Conservation (phyloP, 2,329 filamentous ascomycete genomes). For the Ophiostoma quercus region DNA sequence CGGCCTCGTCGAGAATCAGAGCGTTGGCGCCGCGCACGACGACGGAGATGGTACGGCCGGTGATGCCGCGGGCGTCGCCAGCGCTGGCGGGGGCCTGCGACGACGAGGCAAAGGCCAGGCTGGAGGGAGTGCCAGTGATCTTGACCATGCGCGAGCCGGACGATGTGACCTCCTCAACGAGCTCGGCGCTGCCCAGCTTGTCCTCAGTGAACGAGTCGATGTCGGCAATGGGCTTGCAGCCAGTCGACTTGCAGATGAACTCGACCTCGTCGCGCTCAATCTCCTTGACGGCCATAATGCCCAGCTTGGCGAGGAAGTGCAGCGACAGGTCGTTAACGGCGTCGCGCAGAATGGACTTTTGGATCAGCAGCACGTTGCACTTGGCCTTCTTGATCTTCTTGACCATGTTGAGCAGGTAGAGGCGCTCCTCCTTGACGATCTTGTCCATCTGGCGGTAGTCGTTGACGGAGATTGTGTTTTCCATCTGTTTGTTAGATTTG, state of each 20-base stretch:
- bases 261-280: conserved; percentile 98
- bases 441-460: conserved; percentile 99
- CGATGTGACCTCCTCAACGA: conserved; percentile 86
- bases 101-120: conserved; percentile 17
- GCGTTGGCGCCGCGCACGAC: conserved; percentile 91
- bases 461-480: conserved; percentile 98
- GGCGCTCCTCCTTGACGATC: conserved; percentile 97
- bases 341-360: conserved; percentile 96
- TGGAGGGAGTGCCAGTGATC: conserved; percentile 63
- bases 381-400: conserved; percentile 99
- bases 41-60: conserved; percentile 86
- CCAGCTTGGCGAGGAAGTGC: conserved; percentile 95
- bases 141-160: conserved; percentile 90
- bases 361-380: conserved; percentile 96
- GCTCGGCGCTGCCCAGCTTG: conserved; percentile 88
- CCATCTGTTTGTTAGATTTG: conserved; percentile 59
- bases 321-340: conserved; percentile 96
- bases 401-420: conserved; percentile 96
- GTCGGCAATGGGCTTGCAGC: conserved; percentile 97
- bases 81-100: conserved; percentile 13
- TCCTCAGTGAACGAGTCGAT: conserved; percentile 98
- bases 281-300: conserved; percentile 93
- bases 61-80: conserved; percentile 18
- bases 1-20: conserved; percentile 92
- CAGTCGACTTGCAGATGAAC: conserved; percentile 98